A percentile compares a stretch with the other conserved stretches of the same genome.
phyloP scores from a whole-genome alignment of 371 early-diverging fungal species.

The Coemansia linderi region DNA sequence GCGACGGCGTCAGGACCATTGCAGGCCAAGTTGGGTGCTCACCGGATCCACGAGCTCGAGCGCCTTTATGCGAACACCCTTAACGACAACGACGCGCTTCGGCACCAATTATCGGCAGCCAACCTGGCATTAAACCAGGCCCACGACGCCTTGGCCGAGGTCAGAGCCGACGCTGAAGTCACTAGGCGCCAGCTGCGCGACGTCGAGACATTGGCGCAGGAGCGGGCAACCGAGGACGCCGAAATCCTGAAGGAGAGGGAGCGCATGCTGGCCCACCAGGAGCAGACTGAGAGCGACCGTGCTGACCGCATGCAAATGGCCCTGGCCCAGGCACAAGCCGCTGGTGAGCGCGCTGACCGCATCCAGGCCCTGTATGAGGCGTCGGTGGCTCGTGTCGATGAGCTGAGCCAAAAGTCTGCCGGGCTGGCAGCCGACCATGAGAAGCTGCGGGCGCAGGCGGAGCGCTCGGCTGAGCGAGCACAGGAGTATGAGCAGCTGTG shows the following conservation, averaged over 20 bases:
- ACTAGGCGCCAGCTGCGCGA: conserved; percentile 50
- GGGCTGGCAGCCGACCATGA: conserved; percentile 28
- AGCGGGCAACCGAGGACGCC: conserved; percentile 9
- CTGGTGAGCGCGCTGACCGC: conserved; percentile 41
- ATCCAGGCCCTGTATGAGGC: conserved; percentile 45
- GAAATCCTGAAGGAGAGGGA: conserved; percentile 11
- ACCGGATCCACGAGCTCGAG: conserved; percentile 50
- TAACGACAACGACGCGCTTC: conserved; percentile 55
- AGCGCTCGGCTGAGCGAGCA: conserved; percentile 27
- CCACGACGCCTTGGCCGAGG: conserved; percentile 46
- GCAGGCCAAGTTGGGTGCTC: conserved; percentile 36
- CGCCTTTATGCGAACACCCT: conserved; percentile 53
- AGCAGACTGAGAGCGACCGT: conserved; percentile 18
- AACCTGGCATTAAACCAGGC: conserved; percentile 50
- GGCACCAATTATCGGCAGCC: conserved; percentile 52
- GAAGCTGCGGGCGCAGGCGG: conserved; percentile 21
- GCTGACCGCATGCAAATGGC: conserved; percentile 37
- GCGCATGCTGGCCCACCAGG: conserved; percentile 18
- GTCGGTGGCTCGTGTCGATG: conserved; percentile 24
- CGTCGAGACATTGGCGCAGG: conserved; percentile 36
- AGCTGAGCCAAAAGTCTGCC: conserved; percentile 15
- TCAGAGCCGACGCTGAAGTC: conserved; percentile 28
- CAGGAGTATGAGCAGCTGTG: conserved; percentile 43
- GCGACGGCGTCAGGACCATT: conserved; percentile 31
- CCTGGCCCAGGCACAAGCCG: conserved; percentile 29